phyloP scores from a whole-genome alignment of 2,329 filamentous ascomycete species.

The Penicillium polonicum region DNA sequence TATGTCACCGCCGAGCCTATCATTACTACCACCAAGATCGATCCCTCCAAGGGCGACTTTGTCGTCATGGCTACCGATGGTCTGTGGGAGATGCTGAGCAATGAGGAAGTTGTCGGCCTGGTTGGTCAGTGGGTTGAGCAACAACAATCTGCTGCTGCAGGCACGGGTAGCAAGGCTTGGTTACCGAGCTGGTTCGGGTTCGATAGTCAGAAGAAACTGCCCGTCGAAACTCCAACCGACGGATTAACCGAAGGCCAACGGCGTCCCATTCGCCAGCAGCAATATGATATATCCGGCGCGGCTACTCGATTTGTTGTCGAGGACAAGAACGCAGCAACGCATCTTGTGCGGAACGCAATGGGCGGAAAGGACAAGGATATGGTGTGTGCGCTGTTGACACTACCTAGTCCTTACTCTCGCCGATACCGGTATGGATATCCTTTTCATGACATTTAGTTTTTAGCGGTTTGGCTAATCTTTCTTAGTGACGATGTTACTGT shows the following conservation, averaged over 20 bases:
- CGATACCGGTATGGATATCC: slow-evolving; percentile 71
- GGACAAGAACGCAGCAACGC: slow-evolving; percentile 94
- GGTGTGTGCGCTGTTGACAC: slow-evolving; percentile 84
- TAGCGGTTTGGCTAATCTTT: slow-evolving; percentile 19
- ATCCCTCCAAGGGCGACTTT: slow-evolving; percentile 89
- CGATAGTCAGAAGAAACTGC: slow-evolving; percentile 57
- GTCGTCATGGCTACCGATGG: slow-evolving; percentile 95
- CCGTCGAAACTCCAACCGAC: slow-evolving; percentile 66
- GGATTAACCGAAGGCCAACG: slow-evolving; percentile 63
- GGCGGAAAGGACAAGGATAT: slow-evolving; percentile 93
- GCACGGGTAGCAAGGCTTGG: slow-evolving; percentile 57
- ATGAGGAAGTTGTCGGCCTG: slow-evolving; percentile 94
- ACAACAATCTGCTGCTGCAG: slow-evolving; percentile 48
- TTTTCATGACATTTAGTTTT: not conserved
- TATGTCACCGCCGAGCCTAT: slow-evolving; percentile 97
- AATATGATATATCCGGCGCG: slow-evolving; percentile 74
- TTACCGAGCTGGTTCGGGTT: slow-evolving; percentile 67
- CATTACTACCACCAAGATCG: slow-evolving; percentile 86
- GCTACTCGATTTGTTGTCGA: slow-evolving; percentile 86
- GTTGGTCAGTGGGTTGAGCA: slow-evolving; percentile 96
- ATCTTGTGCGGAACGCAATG: slow-evolving; percentile 90
- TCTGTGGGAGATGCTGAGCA: slow-evolving; percentile 98
- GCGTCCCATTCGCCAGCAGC: slow-evolving; percentile 80
- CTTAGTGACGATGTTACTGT: slow-evolving; percentile 89
- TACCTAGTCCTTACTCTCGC: slow-evolving; percentile 86